A percentile compares a stretch with the other conserved stretches of the same genome.
phyloP scores from a whole-genome alignment of 345 rosid species.

The Salix koriyanagi region DNA sequence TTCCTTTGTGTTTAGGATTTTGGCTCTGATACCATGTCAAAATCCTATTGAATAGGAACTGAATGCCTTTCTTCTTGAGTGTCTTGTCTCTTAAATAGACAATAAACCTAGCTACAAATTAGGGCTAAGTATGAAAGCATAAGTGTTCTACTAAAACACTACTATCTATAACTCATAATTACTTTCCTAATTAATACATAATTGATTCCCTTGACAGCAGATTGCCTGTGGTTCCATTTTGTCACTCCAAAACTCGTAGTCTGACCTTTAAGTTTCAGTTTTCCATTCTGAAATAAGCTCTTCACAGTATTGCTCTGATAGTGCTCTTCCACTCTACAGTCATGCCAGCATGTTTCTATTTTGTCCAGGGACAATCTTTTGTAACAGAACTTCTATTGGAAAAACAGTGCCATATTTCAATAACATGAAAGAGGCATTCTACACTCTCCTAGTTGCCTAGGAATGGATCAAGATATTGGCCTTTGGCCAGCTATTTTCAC shows the following conservation, averaged over 20 bases:
- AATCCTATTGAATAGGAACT: no score
- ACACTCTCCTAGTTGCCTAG: neutral
- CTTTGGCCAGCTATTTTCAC: neutral
- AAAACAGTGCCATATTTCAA: neutral
- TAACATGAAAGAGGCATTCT: neutral
- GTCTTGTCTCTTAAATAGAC: no score
- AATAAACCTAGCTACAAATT: no score
- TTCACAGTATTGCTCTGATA: neutral
- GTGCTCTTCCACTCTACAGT: neutral
- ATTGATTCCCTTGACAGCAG: neutral
- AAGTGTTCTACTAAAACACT: no score
- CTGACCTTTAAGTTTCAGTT: neutral
- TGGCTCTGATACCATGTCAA: no score
- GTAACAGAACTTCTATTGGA: neutral
- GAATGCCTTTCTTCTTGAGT: no score
- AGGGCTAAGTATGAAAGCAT: no score
- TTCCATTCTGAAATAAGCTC: neutral
- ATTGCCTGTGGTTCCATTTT: neutral
- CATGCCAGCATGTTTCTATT: neutral
- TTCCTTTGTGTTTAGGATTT: no score
- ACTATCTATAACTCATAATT: no score
- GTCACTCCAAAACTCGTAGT: neutral
- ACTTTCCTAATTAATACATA: no score
- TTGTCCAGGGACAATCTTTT: neutral
- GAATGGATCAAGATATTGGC: neutral